phyloP scores from a whole-genome alignment of 2,329 filamentous ascomycete genomes.

The Aspergillus pseudotamarii region DNA sequence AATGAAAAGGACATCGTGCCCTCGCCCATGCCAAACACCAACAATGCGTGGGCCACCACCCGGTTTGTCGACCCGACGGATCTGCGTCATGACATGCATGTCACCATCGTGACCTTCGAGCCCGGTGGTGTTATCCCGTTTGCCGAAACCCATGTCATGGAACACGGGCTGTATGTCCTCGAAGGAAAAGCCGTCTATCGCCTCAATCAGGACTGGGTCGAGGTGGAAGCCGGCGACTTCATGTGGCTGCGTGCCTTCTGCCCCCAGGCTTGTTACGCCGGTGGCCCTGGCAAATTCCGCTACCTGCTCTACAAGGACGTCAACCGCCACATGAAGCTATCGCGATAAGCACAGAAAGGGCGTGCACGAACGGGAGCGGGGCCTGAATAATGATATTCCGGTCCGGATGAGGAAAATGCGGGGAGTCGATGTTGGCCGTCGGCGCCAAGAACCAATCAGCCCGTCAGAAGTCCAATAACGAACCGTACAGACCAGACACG shows the following conservation, averaged over 20 bases:
- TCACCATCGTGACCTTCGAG: constrained; percentile 29
- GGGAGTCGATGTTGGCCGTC: not conserved
- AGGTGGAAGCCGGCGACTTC: constrained; percentile 30
- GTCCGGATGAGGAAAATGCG: not conserved
- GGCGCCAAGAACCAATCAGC: not conserved
- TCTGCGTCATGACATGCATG: constrained; percentile 30
- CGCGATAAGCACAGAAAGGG: not conserved
- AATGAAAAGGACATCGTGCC: constrained; percentile 28
- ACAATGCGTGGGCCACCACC: constrained; percentile 28
- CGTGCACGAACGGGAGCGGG: not conserved
- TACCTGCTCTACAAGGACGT: constrained; percentile 31
- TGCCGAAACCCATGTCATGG: constrained; percentile 31
- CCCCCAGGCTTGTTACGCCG: constrained; percentile 30
- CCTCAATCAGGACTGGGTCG: constrained; percentile 30
- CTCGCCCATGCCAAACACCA: constrained; percentile 25
- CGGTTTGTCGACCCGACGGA: constrained; percentile 28
- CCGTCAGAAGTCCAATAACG: too few species aligned
- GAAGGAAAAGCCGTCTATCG: constrained; percentile 30
- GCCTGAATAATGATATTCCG: not conserved
- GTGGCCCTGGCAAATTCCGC: constrained; percentile 28
- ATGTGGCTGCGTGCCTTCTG: constrained; percentile 33
- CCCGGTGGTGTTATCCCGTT: constrained; percentile 28
- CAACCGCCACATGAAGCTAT: constrained; percentile 30
- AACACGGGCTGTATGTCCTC: constrained; percentile 28
- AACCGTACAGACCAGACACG: too few species aligned